phyloP scores from a whole-genome alignment of 495 filamentous ascomycete species.

The Daldinia vernicosa region DNA sequence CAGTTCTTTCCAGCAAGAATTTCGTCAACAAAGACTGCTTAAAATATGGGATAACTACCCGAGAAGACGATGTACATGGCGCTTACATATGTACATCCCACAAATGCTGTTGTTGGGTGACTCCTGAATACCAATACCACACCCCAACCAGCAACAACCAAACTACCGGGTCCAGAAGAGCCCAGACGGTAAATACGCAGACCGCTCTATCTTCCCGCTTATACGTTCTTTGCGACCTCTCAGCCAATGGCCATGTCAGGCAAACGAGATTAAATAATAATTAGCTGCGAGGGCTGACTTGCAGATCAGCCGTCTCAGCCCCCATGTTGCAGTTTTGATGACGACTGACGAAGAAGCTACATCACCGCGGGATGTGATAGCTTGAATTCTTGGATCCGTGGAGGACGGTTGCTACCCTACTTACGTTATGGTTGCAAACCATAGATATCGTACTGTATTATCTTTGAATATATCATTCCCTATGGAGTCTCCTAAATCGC shows the following conservation, averaged over 20 bases:
- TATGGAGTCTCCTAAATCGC: background rate
- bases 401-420: background rate
- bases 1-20: background rate
- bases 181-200: background rate
- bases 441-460: background rate
- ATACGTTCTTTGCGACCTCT: background rate
- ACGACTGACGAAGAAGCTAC: conserved; percentile 10
- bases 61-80: background rate
- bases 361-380: conserved; percentile 1
- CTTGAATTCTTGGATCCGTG: background rate
- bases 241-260: conserved; percentile 19
- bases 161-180: conserved; percentile 9
- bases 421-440: background rate
- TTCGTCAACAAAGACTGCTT: background rate
- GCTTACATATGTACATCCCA: background rate
- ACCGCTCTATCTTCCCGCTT: conserved; percentile 4
- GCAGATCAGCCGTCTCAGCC: conserved; percentile 19
- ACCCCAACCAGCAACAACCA: background rate
- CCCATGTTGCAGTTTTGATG: conserved; percentile 29
- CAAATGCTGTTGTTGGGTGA: conserved; percentile 1
- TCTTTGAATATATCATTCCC: background rate
- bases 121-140: background rate
- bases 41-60: background rate
- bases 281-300: conserved; percentile 20
- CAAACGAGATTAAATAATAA: background rate